Evolutionary conservation across 1,284 basidiomycete genomes (phyloP).

Genomic region (Puccinia coronata): DNA sequence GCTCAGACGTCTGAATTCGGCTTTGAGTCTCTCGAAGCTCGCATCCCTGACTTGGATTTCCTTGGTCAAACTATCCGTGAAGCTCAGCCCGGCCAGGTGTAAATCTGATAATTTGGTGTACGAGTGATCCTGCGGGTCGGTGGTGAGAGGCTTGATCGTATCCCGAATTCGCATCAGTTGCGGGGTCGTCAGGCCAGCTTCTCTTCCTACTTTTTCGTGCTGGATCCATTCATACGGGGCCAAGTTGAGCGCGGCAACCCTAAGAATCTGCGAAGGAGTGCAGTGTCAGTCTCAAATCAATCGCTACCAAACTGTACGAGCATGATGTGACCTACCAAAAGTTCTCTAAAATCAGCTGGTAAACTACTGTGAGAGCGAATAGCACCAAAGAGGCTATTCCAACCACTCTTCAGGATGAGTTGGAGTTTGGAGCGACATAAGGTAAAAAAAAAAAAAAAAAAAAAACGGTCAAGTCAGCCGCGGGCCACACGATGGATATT

Average conservation of each 20-base stretch:
- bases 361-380: conserved; percentile 59
- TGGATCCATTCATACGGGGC: conserved; percentile 62
- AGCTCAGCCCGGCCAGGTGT: conserved; percentile 58
- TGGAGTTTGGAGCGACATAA: neutral
- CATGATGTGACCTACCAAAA: conserved; percentile 56
- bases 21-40: conserved; percentile 54
- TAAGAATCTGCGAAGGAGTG: conserved; percentile 58
- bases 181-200: conserved; percentile 59
- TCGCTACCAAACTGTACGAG: neutral
- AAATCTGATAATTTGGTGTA: conserved; percentile 52
- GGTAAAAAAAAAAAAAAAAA: neutral
- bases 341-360: conserved; percentile 60
- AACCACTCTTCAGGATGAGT: conserved; percentile 56
- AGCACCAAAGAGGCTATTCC: conserved; percentile 61
- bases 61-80: conserved; percentile 60
- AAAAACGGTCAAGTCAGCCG: neutral
- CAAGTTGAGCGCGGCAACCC: conserved; percentile 60
- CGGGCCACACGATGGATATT: too few species aligned
- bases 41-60: conserved; percentile 56
- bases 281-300: neutral
- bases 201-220: conserved; percentile 57
- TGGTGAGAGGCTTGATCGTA: conserved; percentile 53
- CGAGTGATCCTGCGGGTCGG: conserved; percentile 51
- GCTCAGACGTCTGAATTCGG: conserved; percentile 56
- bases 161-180: conserved; percentile 60